Evolutionary conservation across 163 green algal species (phyloP), one percentile per base, ranked within the genome.

Genomic region (Volvox carteri): DNA sequence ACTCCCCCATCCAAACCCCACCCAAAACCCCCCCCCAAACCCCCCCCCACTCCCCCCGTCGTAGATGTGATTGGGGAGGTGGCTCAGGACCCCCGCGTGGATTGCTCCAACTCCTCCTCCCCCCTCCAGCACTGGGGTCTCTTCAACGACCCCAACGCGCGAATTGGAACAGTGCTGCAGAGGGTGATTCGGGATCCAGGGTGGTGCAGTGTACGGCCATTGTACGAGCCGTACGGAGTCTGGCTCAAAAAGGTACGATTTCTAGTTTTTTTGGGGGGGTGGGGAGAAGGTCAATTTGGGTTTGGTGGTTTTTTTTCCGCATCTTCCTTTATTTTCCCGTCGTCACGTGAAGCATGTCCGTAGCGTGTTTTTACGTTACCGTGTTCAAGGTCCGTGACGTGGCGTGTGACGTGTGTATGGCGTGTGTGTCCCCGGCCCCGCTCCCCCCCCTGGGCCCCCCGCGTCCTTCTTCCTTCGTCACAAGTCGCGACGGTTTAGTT

Each of bases 181-280:
- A 44, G 65, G 1, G 81, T 87, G 19, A 0, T 87, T 1, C 33
- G 65, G 0, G 67, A 87, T 11, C 81, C 81, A 9, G 81, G 81
- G 21, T 87, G 81, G 81, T 87, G 81, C 62, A 44, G n/a, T 28
- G 81, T 72, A 21, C 35, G 28, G 33, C 65, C 65, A 30, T 42
- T 56, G 46, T 87, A 80, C 81, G 35, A 72, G 19, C 81, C 81
- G 46, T 87, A 87, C 67, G 81, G 81, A 11, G 11, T 54, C n/a
- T 87, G 81, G 81, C 81, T 87, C 9, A 87, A 87, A 23, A 70
- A 54, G 81, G 81, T 87, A 44, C 8, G 35, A 77, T 23, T 33
- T 33, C 4, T 52, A 12, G 58, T 12, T n/a, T 30, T 68, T 6
- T 28, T 35, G 68, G 39, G 19, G 68, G 68, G 37, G 70, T 4